Conservation (phyloP, 2,329 filamentous ascomycete species). For the Alternaria angustiovoidea region DNA sequence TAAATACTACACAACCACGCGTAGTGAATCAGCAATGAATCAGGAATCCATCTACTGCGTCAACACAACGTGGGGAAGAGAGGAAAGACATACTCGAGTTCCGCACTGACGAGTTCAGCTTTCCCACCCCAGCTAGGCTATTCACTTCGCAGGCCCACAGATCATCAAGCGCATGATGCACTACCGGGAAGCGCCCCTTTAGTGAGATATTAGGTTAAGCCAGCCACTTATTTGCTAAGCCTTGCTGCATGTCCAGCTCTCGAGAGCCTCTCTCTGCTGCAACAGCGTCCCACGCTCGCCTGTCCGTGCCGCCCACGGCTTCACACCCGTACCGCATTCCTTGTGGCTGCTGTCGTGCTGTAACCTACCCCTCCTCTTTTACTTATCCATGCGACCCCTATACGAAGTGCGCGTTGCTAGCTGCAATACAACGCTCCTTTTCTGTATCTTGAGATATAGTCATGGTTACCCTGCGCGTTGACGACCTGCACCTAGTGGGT, state of each 20-base stretch:
- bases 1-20: neutral
- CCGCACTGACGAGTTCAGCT: slow-evolving; percentile 14
- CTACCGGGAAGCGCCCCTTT: slow-evolving; percentile 18
- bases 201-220: slow-evolving; percentile 32
- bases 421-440: slow-evolving; percentile 19
- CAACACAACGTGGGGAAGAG: slow-evolving; percentile 6
- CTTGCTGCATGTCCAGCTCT: slow-evolving; percentile 33
- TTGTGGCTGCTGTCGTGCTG: slow-evolving; percentile 35
- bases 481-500: slow-evolving; percentile 21
- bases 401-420: neutral
- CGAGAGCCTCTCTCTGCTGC: slow-evolving; percentile 26
- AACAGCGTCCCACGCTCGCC: slow-evolving; percentile 6
- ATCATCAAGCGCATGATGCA: slow-evolving; percentile 14
- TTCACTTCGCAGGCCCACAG: slow-evolving; percentile 16
- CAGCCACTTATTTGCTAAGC: slow-evolving; percentile 32
- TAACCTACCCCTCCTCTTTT: slow-evolving; percentile 35
- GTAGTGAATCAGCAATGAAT: slow-evolving; percentile 9
- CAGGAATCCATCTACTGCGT: slow-evolving; percentile 12
- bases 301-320: slow-evolving; percentile 2
- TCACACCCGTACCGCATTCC: slow-evolving; percentile 9
- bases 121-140: slow-evolving; percentile 16
- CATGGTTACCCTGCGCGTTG: slow-evolving; percentile 12
- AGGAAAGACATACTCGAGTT: slow-evolving; percentile 36
- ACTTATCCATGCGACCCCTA: neutral
- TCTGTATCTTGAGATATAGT: slow-evolving; percentile 3